These are phyloP conservation scores for Tuctoria greenei DNA, from an alignment of 176 grass and related monocot species.

Conservation along the genomic window DNA sequence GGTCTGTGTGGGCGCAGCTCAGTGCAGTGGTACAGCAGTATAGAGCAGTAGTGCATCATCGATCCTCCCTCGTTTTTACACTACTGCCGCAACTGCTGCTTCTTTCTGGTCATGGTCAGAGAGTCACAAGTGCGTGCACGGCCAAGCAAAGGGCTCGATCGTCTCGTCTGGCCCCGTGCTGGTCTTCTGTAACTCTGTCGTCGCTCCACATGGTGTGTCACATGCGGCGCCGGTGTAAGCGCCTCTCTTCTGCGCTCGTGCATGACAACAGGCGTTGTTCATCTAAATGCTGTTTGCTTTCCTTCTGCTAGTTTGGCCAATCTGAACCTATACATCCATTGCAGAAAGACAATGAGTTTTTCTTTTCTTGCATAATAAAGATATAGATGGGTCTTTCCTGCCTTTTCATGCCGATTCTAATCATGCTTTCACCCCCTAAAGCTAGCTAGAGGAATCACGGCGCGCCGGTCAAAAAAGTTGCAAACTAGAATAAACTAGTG, in stretches of 20 bases:
- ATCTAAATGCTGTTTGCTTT: conserved; percentile 26
- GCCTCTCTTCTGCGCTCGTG: conserved; percentile 11
- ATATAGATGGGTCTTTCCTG: conserved; percentile 19
- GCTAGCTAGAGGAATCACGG: conserved; percentile 34
- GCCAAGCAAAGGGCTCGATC: conserved; percentile 24
- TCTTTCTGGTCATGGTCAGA: conserved; percentile 18
- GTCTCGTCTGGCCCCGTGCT: conserved; percentile 19
- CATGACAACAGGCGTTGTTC: conserved; percentile 29
- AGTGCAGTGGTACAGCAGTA: conserved; percentile 6
- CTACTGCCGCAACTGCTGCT: conserved; percentile 10
- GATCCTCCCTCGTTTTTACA: conserved; percentile 2
- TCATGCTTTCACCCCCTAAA: conserved; percentile 28
- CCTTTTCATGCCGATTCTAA: conserved; percentile 41
- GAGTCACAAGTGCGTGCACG: conserved; percentile 47
- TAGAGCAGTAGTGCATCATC: conserved; percentile 3
- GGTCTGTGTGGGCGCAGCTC: conserved; percentile 35
- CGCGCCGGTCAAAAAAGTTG: conserved; percentile 44
- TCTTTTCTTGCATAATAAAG: not conserved
- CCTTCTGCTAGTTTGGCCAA: conserved; percentile 25
- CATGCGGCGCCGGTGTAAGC: conserved; percentile 32
- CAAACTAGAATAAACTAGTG: conserved; percentile 32
- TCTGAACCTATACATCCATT: conserved; percentile 44
- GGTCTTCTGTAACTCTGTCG: conserved; percentile 57
- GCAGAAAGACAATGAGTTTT: not conserved
- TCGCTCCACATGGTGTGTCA: conserved; percentile 66